Percentiles rank a stretch among this genome's conserved stretches.
phyloP scores from a whole-genome alignment of 2,329 filamentous ascomycete genomes.

The Atkinsonella texensis region DNA sequence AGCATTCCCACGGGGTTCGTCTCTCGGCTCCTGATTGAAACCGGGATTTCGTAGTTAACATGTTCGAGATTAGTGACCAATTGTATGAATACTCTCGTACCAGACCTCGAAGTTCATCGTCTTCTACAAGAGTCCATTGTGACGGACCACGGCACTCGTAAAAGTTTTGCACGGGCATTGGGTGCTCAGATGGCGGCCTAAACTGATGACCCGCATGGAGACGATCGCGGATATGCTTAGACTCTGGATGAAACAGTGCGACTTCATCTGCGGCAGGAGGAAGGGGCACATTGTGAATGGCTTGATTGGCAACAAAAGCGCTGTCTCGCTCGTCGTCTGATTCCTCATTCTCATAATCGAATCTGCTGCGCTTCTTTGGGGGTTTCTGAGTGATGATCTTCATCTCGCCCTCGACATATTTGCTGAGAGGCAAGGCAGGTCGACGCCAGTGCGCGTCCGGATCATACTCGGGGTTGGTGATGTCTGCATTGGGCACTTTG shows the following conservation, averaged over 20 bases:
- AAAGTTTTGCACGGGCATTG: slow-evolving; percentile 82
- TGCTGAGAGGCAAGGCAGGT: slow-evolving; percentile 73
- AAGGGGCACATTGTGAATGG: slow-evolving; percentile 35
- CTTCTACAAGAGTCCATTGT: slow-evolving; percentile 83
- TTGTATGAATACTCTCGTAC: slow-evolving; percentile 95
- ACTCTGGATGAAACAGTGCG: slow-evolving; percentile 79
- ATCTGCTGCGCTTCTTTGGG: slow-evolving; percentile 69
- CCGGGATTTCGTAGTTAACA: slow-evolving; percentile 59
- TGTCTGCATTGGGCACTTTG: slow-evolving; percentile 44
- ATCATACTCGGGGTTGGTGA: slow-evolving; percentile 44
- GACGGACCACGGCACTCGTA: slow-evolving; percentile 80
- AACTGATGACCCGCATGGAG: slow-evolving; percentile 89
- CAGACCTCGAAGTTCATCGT: slow-evolving; percentile 73
- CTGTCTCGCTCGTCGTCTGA: slow-evolving; percentile 45
- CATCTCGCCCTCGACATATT: slow-evolving; percentile 74
- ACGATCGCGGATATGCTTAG: slow-evolving; percentile 79
- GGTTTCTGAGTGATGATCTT: slow-evolving; percentile 53
- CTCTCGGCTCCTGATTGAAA: slow-evolving; percentile 81
- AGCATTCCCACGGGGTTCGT: slow-evolving; percentile 95
- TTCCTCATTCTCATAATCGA: slow-evolving; percentile 64
- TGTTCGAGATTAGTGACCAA: slow-evolving; percentile 85
- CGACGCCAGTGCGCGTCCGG: slow-evolving; percentile 63
- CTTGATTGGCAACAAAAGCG: slow-evolving; percentile 44
- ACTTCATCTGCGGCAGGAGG: slow-evolving; percentile 63
- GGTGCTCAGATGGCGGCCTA: slow-evolving; percentile 78